Conservation (phyloP, 257 asterid genomes). For the Solanum verrucosum region DNA sequence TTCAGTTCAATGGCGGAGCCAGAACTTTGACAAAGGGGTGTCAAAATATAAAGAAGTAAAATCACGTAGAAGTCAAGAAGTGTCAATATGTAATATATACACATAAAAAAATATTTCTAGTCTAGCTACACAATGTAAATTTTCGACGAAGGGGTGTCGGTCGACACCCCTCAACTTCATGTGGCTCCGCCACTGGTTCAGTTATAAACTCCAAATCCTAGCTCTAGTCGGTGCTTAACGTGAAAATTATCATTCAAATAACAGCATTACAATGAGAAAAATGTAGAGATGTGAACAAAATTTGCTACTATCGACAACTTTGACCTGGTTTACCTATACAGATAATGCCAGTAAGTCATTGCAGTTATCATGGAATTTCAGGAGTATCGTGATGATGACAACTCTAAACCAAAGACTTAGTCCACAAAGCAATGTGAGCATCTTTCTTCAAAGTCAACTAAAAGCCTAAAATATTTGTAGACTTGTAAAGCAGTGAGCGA, state of each 20-base stretch:
- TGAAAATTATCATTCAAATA: not conserved
- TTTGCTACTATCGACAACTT: not conserved
- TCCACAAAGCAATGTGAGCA: not conserved
- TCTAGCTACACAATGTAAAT: too few species aligned
- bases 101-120: too few species aligned
- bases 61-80: too few species aligned
- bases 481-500: not conserved
- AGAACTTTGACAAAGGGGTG: too few species aligned
- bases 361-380: not conserved
- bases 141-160: too few species aligned
- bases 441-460: not conserved
- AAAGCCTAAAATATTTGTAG: not conserved
- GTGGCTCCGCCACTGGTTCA: not conserved
- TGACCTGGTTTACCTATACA: not conserved
- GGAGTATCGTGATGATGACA: not conserved
- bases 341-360: not conserved
- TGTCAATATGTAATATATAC: too few species aligned
- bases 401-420: not conserved
- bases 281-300: not conserved
- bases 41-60: too few species aligned
- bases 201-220: not conserved
- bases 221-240: not conserved
- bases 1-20: not conserved
- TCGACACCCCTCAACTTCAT: too few species aligned
- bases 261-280: not conserved